These are phyloP conservation scores for Kluyveromyces aestuarii DNA, from an alignment of 805 yeast species.

Conservation along the genomic window DNA sequence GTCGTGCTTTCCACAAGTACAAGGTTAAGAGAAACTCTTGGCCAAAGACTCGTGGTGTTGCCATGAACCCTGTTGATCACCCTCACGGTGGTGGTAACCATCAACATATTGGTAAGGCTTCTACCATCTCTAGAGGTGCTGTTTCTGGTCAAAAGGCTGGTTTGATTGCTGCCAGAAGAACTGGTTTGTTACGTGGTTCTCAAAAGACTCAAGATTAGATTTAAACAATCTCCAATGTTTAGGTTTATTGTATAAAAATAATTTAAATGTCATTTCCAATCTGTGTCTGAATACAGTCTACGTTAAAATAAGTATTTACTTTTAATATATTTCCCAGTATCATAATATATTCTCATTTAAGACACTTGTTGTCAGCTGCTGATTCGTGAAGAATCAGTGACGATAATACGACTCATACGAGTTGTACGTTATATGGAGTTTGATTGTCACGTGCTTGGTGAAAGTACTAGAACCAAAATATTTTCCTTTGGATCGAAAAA, in stretches of 20 bases:
- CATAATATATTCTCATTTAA: neutral
- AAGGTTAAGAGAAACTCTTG: slow-evolving; percentile 99
- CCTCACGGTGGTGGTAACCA: slow-evolving; percentile 99
- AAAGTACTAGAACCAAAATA: too few relatives aligned
- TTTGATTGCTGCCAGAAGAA: slow-evolving; percentile 99
- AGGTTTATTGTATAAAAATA: slow-evolving; percentile 5
- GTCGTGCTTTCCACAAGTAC: slow-evolving; percentile 99
- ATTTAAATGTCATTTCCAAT: slow-evolving; percentile 12
- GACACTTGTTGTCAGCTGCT: too few relatives aligned
- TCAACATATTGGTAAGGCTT: slow-evolving; percentile 99
- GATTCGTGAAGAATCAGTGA: too few relatives aligned
- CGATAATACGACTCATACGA: too few relatives aligned
- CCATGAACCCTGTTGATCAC: slow-evolving; percentile 99
- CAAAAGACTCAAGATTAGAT: slow-evolving; percentile 78
- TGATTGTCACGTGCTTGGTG: neutral
- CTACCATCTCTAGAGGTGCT: slow-evolving; percentile 98
- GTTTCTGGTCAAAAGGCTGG: slow-evolving; percentile 99
- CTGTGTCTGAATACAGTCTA: slow-evolving; percentile 7
- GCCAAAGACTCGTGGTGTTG: slow-evolving; percentile 99
- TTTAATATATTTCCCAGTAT: neutral
- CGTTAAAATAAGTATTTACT: slow-evolving; percentile 1
- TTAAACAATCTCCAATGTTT: slow-evolving; percentile 6
- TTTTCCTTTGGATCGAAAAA: too few relatives aligned
- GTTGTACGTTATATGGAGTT: too few relatives aligned
- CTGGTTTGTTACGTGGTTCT: slow-evolving; percentile 99